Percentiles rank a stretch among this genome's conserved stretches.
phyloP scores from a whole-genome alignment of 129 eudicot genomes.

The Silybum marianum region DNA sequence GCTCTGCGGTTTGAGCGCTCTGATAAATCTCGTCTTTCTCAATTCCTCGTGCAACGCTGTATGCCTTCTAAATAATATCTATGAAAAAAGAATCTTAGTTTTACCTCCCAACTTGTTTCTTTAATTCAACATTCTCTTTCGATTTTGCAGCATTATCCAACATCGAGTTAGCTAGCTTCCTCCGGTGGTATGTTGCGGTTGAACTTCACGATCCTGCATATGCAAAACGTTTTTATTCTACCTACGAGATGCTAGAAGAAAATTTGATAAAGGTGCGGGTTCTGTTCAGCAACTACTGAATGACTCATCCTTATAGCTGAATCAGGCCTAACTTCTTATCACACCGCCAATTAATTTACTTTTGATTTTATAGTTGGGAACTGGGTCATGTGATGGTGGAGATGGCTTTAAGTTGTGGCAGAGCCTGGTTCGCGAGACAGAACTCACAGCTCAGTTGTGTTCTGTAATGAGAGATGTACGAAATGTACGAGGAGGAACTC shows the following conservation, averaged over 20 bases:
- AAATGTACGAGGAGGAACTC: constrained; percentile 93
- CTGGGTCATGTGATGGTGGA: constrained; percentile 60
- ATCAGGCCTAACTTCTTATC: neutral
- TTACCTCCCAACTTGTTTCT: neutral
- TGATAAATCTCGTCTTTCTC: constrained; percentile 92
- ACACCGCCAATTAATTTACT: neutral
- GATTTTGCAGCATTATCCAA: constrained; percentile 71
- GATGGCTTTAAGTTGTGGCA: constrained; percentile 95
- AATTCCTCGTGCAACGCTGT: constrained; percentile 97
- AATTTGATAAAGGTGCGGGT: constrained; percentile 80
- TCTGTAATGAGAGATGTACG: constrained; percentile 93
- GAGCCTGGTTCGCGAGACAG: constrained; percentile 95
- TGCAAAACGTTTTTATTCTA: constrained; percentile 91
- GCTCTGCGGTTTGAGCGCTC: constrained; percentile 98
- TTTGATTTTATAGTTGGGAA: constrained; percentile 58
- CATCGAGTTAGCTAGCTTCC: constrained; percentile 97
- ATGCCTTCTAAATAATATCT: constrained; percentile 25
- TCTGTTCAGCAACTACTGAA: constrained; percentile 8
- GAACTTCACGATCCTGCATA: constrained; percentile 98
- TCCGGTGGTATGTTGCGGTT: constrained; percentile 98
- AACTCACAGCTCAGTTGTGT: constrained; percentile 97
- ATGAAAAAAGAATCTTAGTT: constrained; percentile 1
- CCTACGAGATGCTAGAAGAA: constrained; percentile 86
- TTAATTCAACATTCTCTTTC: constrained; percentile 15
- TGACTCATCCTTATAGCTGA: neutral